Percentiles rank a stretch among this genome's conserved stretches.
phyloP scores from a whole-genome alignment of 805 yeast genomes.

The Yarrowia sp. region DNA sequence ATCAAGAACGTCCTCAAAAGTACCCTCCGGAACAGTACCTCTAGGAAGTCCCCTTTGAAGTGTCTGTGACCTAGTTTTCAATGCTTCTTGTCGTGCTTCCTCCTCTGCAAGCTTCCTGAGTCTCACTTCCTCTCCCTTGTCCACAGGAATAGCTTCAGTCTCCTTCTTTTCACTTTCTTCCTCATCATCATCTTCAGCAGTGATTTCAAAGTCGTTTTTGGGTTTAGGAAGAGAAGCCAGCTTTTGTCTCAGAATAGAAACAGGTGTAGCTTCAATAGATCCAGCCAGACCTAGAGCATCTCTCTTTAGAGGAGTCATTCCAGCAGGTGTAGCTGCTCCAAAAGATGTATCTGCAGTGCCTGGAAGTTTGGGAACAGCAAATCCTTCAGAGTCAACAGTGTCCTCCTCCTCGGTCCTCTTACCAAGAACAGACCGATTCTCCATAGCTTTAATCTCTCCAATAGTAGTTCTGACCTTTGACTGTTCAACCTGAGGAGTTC shows the following conservation, averaged over 20 bases:
- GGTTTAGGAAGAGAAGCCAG: constrained; percentile 43
- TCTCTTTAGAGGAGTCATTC: constrained; percentile 16
- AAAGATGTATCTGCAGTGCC: background rate
- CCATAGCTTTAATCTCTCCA: constrained; percentile 40
- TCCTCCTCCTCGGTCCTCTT: constrained; percentile 27
- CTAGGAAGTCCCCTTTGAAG: constrained; percentile 46
- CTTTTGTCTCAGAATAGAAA: constrained; percentile 28
- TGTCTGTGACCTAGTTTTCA: constrained; percentile 48
- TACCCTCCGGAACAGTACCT: background rate
- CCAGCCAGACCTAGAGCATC: constrained; percentile 32
- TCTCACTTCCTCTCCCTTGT: constrained; percentile 38
- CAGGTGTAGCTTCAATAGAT: constrained; percentile 31
- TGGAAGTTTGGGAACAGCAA: background rate
- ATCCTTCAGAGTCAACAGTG: background rate
- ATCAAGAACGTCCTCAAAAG: background rate
- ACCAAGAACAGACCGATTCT: constrained; percentile 42
- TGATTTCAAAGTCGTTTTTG: constrained; percentile 40
- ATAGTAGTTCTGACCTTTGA: constrained; percentile 41
- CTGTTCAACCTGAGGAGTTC: constrained; percentile 36
- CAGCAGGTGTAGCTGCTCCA: constrained; percentile 29
- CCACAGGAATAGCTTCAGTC: constrained; percentile 32
- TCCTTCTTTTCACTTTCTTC: constrained; percentile 28
- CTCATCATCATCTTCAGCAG: constrained; percentile 40
- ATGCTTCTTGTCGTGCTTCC: constrained; percentile 33
- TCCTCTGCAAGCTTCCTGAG: constrained; percentile 30